phyloP scores from a whole-genome alignment of 2,329 filamentous ascomycete species.

The Gremmenia infestans region DNA sequence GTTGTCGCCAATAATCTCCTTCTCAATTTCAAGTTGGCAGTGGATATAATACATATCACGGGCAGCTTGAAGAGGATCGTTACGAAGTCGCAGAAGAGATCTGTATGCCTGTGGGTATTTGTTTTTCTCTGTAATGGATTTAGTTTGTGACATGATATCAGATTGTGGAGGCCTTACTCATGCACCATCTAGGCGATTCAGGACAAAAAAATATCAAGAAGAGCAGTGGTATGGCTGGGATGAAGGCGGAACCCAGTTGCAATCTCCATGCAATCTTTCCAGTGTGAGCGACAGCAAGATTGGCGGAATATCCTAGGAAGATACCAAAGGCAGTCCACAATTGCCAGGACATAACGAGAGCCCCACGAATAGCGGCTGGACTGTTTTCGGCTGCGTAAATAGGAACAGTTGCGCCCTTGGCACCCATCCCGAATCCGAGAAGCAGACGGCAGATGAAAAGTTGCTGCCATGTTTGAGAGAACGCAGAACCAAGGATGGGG shows the following conservation, averaged over 20 bases:
- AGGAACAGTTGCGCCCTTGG: constrained; percentile 47
- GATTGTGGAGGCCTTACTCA: constrained; percentile 35
- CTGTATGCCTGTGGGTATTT: constrained; percentile 49
- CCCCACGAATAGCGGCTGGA: constrained; percentile 49
- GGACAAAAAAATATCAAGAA: constrained; percentile 55
- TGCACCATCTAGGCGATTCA: constrained; percentile 61
- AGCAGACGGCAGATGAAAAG: constrained; percentile 52
- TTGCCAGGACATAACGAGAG: constrained; percentile 49
- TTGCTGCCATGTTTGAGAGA: constrained; percentile 54
- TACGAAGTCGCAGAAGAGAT: constrained; percentile 52
- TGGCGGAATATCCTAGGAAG: constrained; percentile 61
- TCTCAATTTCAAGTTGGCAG: constrained; percentile 44
- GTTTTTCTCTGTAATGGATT: constrained; percentile 41
- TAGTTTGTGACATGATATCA: not conserved
- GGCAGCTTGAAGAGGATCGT: constrained; percentile 54
- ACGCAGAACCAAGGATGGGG: constrained; percentile 54
- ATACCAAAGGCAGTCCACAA: constrained; percentile 58
- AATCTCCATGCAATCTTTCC: constrained; percentile 58
- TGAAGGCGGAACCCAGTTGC: constrained; percentile 59
- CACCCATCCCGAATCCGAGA: constrained; percentile 57
- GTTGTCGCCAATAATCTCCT: constrained; percentile 35
- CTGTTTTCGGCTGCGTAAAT: constrained; percentile 52
- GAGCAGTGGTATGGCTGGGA: constrained; percentile 58
- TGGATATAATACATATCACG: constrained; percentile 59
- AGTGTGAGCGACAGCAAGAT: constrained; percentile 56